Conservation (phyloP, 2,329 filamentous ascomycete genomes). For the Aspergillus udagawae region DNA sequence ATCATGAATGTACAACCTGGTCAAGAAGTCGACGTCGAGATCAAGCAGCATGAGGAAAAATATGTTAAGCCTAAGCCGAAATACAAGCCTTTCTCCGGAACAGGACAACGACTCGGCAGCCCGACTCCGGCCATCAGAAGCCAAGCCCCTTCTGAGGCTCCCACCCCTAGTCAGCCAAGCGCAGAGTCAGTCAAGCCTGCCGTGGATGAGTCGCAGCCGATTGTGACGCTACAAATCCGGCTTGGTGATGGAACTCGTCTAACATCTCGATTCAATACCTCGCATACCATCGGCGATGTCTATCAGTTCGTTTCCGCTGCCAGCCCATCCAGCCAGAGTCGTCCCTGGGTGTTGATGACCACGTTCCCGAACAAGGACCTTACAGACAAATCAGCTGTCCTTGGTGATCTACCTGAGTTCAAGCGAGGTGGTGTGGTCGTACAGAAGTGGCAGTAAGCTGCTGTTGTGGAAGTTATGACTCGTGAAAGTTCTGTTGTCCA, state of each 20-base stretch:
- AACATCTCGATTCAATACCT: constrained; percentile 61
- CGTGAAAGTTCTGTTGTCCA: neutral
- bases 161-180: constrained; percentile 16
- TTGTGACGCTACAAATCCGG: constrained; percentile 58
- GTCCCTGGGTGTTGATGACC: constrained; percentile 60
- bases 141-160: constrained; percentile 29
- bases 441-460: constrained; percentile 43
- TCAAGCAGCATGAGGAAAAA: constrained; percentile 61
- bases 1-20: constrained; percentile 60
- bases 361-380: constrained; percentile 63
- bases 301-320: constrained; percentile 58
- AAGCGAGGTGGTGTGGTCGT: constrained; percentile 50
- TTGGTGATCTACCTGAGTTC: constrained; percentile 48
- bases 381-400: constrained; percentile 47
- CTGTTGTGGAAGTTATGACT: neutral
- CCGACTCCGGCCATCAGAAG: constrained; percentile 54
- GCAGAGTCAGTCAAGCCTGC: constrained; percentile 38
- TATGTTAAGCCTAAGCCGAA: constrained; percentile 61
- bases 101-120: constrained; percentile 59
- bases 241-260: constrained; percentile 61
- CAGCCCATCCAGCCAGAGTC: constrained; percentile 45
- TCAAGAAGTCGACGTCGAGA: constrained; percentile 62
- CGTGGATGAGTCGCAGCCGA: constrained; percentile 56
- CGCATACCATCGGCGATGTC: constrained; percentile 61
- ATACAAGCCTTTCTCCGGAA: constrained; percentile 60